Evolutionary conservation across 2,329 filamentous ascomycete genomes (phyloP).

Genomic region (Fusarium sp.): DNA sequence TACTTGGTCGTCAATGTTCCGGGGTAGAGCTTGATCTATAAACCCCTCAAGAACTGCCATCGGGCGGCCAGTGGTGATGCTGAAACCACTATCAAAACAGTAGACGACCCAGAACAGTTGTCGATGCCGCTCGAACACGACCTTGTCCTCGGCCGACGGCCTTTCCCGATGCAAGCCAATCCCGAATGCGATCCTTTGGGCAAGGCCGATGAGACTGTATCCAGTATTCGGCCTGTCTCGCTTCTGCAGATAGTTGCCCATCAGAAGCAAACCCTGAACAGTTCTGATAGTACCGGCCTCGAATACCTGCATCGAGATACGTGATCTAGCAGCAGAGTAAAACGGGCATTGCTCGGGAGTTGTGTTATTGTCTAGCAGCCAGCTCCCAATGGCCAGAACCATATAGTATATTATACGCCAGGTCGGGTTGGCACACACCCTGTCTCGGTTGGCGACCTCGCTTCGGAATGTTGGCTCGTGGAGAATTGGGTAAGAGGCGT

Average conservation of each 20-base stretch:
- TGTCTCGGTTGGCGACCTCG: conserved; percentile 13
- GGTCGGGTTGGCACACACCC: background rate
- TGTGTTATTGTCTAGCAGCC: conserved; percentile 36
- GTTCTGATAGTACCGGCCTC: conserved; percentile 57
- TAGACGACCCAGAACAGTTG: conserved; percentile 52
- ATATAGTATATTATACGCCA: conserved; percentile 43
- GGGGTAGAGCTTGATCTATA: conserved; percentile 53
- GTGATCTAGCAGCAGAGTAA: conserved; percentile 40
- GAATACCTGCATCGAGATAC: conserved; percentile 54
- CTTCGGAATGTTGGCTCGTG: conserved; percentile 56
- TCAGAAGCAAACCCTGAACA: conserved; percentile 56
- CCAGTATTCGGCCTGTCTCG: conserved; percentile 60
- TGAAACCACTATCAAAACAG: conserved; percentile 57
- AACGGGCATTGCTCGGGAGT: conserved; percentile 34
- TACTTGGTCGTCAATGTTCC: conserved; percentile 56
- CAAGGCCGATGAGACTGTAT: conserved; percentile 61
- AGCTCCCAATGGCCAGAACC: conserved; percentile 48
- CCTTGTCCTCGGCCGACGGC: conserved; percentile 34
- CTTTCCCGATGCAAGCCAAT: conserved; percentile 59
- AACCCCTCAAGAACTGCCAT: conserved; percentile 50
- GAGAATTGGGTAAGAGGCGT: conserved; percentile 56
- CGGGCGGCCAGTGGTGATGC: conserved; percentile 58
- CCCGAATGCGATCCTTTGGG: conserved; percentile 59
- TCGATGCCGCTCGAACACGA: conserved; percentile 46
- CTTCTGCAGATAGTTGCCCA: conserved; percentile 62